Evolutionary conservation across 257 asterid species (phyloP), one percentile per base, ranked within the genome.

Genomic region (Solanum medicagineum): DNA sequence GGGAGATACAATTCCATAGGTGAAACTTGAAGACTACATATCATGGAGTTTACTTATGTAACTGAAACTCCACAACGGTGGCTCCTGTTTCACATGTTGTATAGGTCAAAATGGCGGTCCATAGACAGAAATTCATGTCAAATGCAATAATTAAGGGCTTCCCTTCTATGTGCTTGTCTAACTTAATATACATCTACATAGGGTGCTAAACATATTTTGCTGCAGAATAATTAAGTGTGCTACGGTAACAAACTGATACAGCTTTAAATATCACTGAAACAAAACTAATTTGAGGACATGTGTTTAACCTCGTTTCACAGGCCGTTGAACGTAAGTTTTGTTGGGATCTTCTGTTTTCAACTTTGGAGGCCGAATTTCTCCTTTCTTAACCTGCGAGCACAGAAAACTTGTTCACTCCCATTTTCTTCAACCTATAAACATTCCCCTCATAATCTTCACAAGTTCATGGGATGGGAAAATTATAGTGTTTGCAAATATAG

Each of bases 301-400:
- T 29, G 83, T 14, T 80, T 79, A 90, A 22, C 94, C 95, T 60
- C 96, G 92, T 87, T 97, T 95, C 81, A 95, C 97, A 0, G 99
- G 99, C 86, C 98, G 91, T 87, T 97, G 99, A 49, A 95, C 99
- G 9, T 97, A 97, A 6, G 98, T 93, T 92, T 97, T 97, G 93
- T 95, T 96, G 65, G 99, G 98, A 86, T 97, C 99, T 93, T 97
- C 99, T 7, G 98, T 97, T 92, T 97, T 97, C 81, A 97, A 95
- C 90, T 97, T 97, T 55, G 99, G 99, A 65, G 99, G 98, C 81
- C 98, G 93, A 77, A 93, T 91, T 90, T 97, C 99, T 63, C 99
- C 99, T 88, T 94, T 95, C 93, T 95, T 95, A 5, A 90, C 98
- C 98, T 94, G 89, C 49, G 75, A 75, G 59, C 17, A 79, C 44